phyloP scores from a whole-genome alignment of 1,284 basidiomycete species.

The Ganoderma sp. region DNA sequence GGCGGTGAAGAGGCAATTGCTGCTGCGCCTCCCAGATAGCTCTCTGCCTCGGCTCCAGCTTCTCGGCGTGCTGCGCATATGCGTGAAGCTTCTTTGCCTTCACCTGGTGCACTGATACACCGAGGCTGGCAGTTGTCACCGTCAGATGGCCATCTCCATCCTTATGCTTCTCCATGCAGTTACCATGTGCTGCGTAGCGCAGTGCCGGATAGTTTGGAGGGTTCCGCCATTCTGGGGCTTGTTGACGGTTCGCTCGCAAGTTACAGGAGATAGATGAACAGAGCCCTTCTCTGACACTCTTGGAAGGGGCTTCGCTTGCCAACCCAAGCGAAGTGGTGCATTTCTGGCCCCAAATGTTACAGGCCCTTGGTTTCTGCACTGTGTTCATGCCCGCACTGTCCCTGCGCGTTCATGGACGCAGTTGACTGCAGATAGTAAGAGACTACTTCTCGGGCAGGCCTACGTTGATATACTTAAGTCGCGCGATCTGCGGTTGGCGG shows the following conservation, averaged over 20 bases:
- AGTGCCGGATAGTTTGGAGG: not conserved
- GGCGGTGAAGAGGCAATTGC: not conserved
- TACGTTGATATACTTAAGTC: too few relatives aligned
- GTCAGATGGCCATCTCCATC: not conserved
- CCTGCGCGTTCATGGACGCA: too few relatives aligned
- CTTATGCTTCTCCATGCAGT: not conserved
- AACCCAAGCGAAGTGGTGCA: not conserved
- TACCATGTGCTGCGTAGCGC: not conserved
- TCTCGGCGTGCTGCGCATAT: not conserved
- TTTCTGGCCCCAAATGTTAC: not conserved
- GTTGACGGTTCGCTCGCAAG: not conserved
- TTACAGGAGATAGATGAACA: not conserved
- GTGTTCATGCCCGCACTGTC: not conserved
- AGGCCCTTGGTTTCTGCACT: not conserved
- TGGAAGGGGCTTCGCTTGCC: not conserved
- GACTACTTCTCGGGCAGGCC: too few relatives aligned
- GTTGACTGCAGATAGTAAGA: too few relatives aligned
- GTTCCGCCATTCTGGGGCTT: not conserved
- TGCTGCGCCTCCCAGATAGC: not conserved
- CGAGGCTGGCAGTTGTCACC: not conserved
- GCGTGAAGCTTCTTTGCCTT: not conserved
- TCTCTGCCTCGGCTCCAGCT: not conserved
- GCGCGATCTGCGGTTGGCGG: not conserved
- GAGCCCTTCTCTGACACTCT: not conserved
- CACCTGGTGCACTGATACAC: not conserved